Conservation (phyloP, 441 rosid species). For the Pelargonium cotyledonis region DNA sequence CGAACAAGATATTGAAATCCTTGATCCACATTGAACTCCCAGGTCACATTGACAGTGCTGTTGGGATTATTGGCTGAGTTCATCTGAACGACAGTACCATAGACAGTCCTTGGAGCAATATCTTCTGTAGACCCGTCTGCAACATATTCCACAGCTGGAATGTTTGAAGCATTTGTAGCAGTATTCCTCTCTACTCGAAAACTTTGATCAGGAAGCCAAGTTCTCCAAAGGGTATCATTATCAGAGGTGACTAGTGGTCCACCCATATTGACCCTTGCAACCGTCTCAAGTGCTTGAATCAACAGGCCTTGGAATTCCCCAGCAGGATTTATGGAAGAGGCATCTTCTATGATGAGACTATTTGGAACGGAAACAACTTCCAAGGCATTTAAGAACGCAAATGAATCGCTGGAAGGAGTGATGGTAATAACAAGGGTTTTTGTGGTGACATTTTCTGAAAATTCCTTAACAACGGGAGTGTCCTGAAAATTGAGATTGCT, state of each 20-base stretch:
- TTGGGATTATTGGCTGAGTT: constrained; percentile 38
- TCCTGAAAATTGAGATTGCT: constrained; percentile 32
- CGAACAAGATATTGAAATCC: constrained; percentile 70
- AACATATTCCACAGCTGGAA: constrained; percentile 40
- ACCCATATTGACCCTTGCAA: constrained; percentile 77
- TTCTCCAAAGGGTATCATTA: constrained; percentile 69
- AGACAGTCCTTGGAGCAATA: constrained; percentile 53
- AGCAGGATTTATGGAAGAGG: constrained; percentile 23
- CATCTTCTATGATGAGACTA: constrained; percentile 37
- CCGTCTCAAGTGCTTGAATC: constrained; percentile 50
- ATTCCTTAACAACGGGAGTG: constrained; percentile 50
- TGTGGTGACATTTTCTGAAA: constrained; percentile 47
- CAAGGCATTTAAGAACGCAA: constrained; percentile 69
- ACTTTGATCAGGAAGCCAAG: constrained; percentile 58
- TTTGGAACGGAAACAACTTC: constrained; percentile 78
- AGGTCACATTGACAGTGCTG: constrained; percentile 70
- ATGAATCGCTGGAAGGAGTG: constrained; percentile 44
- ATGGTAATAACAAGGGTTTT: constrained; percentile 48
- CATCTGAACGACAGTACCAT: constrained; percentile 63
- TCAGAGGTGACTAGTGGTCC: constrained; percentile 41
- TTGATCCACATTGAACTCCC: constrained; percentile 65
- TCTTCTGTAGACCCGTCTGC: constrained; percentile 47
- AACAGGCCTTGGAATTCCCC: constrained; percentile 35
- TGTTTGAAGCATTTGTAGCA: constrained; percentile 33
- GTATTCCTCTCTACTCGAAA: constrained; percentile 37